Evolutionary conservation across 495 filamentous ascomycete species (phyloP).

Genomic region (Podospora conica): DNA sequence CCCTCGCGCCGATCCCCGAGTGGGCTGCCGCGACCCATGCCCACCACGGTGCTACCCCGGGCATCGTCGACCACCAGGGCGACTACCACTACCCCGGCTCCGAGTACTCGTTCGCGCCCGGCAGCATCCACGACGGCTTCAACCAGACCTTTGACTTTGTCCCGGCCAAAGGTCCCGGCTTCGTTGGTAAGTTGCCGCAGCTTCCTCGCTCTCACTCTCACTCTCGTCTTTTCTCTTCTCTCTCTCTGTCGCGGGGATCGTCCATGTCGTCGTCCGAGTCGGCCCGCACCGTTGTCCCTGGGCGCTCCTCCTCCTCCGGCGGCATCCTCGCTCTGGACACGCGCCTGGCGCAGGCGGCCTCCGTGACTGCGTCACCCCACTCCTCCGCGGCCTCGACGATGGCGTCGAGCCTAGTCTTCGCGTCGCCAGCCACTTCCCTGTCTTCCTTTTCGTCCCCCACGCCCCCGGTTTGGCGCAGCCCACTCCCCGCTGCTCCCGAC

Average conservation of each 20-base stretch:
- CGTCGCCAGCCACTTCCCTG: constrained; percentile 43
- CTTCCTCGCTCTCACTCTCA: constrained; percentile 31
- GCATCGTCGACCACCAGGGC: constrained; percentile 51
- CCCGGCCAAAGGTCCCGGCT: constrained; percentile 41
- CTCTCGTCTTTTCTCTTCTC: constrained; percentile 14
- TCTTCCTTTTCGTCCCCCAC: constrained; percentile 41
- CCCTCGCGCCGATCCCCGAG: constrained; percentile 50
- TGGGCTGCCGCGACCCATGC: constrained; percentile 55
- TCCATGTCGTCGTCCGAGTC: constrained; percentile 29
- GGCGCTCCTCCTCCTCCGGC: constrained; percentile 8
- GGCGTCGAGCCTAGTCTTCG: constrained; percentile 38
- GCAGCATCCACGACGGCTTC: constrained; percentile 44
- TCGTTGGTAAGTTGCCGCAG: constrained; percentile 71
- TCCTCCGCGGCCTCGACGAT: constrained; percentile 15
- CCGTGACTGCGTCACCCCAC: constrained; percentile 28
- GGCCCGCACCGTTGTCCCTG: constrained; percentile 26
- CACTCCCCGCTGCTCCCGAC: constrained; percentile 14
- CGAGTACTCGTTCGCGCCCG: constrained; percentile 50
- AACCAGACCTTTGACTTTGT: constrained; percentile 55
- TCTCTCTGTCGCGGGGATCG: neutral
- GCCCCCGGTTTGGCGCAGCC: constrained; percentile 27
- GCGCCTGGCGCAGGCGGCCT: constrained; percentile 26
- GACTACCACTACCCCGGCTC: constrained; percentile 51
- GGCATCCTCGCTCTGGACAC: constrained; percentile 26
- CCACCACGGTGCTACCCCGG: constrained; percentile 55